A percentile compares a stretch with the other conserved stretches of the same genome.
phyloP scores from a whole-genome alignment of 2,329 filamentous ascomycete species.

The Penicillium sp. region DNA sequence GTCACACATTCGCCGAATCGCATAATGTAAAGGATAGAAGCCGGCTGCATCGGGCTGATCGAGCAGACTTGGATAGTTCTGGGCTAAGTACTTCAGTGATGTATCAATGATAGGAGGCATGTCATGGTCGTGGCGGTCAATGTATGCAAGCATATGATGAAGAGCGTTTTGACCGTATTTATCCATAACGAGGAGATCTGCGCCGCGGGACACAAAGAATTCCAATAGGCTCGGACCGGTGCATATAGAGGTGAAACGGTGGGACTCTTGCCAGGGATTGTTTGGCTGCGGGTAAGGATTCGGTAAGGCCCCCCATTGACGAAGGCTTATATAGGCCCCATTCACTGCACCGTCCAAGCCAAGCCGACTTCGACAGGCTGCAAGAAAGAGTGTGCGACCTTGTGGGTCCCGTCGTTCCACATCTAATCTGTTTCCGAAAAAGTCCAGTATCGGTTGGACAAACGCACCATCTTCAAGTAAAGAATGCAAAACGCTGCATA shows the following conservation, averaged over 20 bases:
- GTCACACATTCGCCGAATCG: constrained; percentile 8
- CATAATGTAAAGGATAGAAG: constrained; percentile 3
- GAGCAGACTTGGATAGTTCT: constrained; percentile 10
- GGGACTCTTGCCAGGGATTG: constrained; percentile 8
- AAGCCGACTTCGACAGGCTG: constrained; percentile 7
- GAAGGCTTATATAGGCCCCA: background rate
- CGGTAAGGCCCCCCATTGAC: too few species aligned
- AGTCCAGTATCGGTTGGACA: constrained; percentile 8
- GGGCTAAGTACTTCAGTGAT: constrained; percentile 11
- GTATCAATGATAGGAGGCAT: constrained; percentile 3
- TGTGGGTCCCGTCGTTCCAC: constrained; percentile 16
- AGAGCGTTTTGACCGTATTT: constrained; percentile 23
- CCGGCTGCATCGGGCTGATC: constrained; percentile 19
- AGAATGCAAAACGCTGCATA: constrained; percentile 14
- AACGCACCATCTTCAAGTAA: constrained; percentile 5
- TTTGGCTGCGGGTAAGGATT: constrained; percentile 7
- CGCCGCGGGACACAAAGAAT: constrained; percentile 18
- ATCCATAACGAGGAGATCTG: constrained; percentile 22
- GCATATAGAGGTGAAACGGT: background rate
- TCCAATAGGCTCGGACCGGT: constrained; percentile 6
- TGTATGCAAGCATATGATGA: constrained; percentile 18
- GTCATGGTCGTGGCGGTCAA: background rate
- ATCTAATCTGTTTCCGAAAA: constrained; percentile 9
- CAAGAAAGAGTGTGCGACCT: constrained; percentile 11
- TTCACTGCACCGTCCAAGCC: constrained; percentile 10